Base-by-base conservation (phyloP, 1,284 basidiomycete species). In the Salmacisia buchloeana region DNA sequence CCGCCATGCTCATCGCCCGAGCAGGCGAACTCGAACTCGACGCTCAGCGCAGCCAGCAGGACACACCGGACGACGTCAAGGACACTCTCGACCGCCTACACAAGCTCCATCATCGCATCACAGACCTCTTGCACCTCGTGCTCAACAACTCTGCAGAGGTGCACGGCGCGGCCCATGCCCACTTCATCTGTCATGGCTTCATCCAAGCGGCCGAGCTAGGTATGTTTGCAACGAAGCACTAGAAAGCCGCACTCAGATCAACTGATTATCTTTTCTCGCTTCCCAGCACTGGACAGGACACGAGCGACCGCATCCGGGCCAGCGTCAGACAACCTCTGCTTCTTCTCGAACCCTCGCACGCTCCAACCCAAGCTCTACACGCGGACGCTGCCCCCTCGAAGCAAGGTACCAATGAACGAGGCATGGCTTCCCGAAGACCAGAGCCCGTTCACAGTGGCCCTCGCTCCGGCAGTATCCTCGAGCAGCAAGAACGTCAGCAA, bases 1-100 rank as follows among this genome's bases (percentile, higher is more conserved):
- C 65, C 13, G 65, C 67, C 21, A 36, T 63, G 23, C 63, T 66
- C 15, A 18, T 29, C 18, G 49, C 49, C 6, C 25, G 49, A 25
- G n/a, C 18, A 2, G 29, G 63, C 9, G 68, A 67, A 35, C 56
- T 68, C 64, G 23, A 64, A 65, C 18, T 65, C 63, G 1, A 52
- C 64, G 54, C 45, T 65, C 18, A 34, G 63, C 13, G 58, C 60
- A 1, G 64, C 63, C 59, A 43, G 60, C 59, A 3, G 0, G 45
- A 13, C 13, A 35, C 15, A 58, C 61, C 29, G 27, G 33, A 41
- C 13, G 33, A 39, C 54, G 31, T 27, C 34, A 15, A 39, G 58
- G 34, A 36, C 41, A 31, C 25, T 41, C 57, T 43, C 49, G 9
- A 29, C 38, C 23, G 34, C 27, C 13, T 46, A 43, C 15, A 45